These are phyloP conservation scores for Globisporangium sylvaticum DNA, from an alignment of 352 stramenopile genomes.

Conservation along the genomic window DNA sequence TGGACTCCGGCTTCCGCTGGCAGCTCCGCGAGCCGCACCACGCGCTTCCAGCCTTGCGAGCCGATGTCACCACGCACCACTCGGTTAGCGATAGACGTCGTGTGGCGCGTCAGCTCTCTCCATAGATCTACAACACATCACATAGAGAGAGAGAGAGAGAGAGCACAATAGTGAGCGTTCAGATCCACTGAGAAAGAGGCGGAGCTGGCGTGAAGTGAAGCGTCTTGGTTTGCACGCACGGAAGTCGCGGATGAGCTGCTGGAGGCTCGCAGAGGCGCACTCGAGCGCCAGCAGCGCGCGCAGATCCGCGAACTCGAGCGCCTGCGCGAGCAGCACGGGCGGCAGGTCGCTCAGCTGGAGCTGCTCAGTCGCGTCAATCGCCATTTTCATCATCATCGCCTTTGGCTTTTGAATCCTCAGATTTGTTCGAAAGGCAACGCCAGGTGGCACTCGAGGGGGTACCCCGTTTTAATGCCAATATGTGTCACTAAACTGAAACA, in stretches of 20 bases:
- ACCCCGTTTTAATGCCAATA: not conserved
- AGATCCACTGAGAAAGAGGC: not conserved
- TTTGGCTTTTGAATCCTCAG: not conserved
- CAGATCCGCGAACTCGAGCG: slow-evolving; percentile 39
- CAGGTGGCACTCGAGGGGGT: not conserved
- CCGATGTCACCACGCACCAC: not conserved
- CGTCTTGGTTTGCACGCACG: slow-evolving; percentile 13
- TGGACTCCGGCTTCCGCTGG: slow-evolving; percentile 22
- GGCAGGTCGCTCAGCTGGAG: slow-evolving; percentile 30
- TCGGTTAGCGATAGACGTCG: slow-evolving; percentile 12
- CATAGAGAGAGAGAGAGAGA: not conserved
- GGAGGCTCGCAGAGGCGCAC: slow-evolving; percentile 8
- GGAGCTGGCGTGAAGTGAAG: slow-evolving; percentile 5
- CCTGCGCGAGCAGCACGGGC: slow-evolving; percentile 32
- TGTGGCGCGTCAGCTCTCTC: slow-evolving; percentile 18
- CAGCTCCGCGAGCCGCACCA: slow-evolving; percentile 21
- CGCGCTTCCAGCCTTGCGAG: slow-evolving; percentile 29
- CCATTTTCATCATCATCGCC: not conserved
- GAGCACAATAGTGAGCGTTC: not conserved
- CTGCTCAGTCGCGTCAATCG: not conserved
- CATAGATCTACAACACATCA: slow-evolving; percentile 26
- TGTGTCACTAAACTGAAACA: not conserved
- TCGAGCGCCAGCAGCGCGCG: slow-evolving; percentile 32
- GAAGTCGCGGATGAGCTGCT: slow-evolving; percentile 10
- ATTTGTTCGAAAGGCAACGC: not conserved